Evolutionary conservation across 495 filamentous ascomycete species (phyloP).

Genomic region (Polyplosphaeria fusca): DNA sequence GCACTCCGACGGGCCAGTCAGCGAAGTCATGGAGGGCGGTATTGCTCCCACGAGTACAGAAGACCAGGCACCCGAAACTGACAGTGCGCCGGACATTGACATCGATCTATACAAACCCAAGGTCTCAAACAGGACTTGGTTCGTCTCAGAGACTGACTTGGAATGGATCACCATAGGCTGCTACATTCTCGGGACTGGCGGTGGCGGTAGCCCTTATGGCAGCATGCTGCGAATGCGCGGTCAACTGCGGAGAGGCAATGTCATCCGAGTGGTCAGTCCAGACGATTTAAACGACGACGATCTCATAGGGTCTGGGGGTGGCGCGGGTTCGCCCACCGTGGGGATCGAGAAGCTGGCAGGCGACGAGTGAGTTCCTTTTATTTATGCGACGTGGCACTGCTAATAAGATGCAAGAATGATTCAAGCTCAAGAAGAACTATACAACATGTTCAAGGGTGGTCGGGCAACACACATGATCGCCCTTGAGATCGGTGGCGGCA

Average conservation of each 20-base stretch:
- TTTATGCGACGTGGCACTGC: not conserved
- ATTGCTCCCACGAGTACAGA: not conserved
- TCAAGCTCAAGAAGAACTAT: conserved; percentile 47
- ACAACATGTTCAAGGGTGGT: conserved; percentile 38
- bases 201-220: conserved; percentile 52
- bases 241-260: conserved; percentile 48
- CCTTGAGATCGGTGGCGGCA: conserved; percentile 55
- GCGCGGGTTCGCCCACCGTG: conserved; percentile 51
- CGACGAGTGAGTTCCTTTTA: conserved; percentile 37
- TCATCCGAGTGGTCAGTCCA: conserved; percentile 47
- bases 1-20: conserved; percentile 1
- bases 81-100: conserved; percentile 32
- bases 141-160: conserved; percentile 55
- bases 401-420: conserved; percentile 40
- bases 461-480: conserved; percentile 32
- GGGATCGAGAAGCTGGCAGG: conserved; percentile 53
- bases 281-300: conserved; percentile 42
- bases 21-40: not conserved
- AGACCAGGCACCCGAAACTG: conserved; percentile 11
- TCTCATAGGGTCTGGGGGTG: conserved; percentile 47
- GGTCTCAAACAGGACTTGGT: conserved; percentile 53
- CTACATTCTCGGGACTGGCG: conserved; percentile 61
- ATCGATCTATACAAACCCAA: conserved; percentile 50
- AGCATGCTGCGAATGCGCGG: conserved; percentile 42
- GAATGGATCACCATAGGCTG: conserved; percentile 57